These are phyloP conservation scores for Phytophthora pistaciae DNA, from an alignment of 352 stramenopile genomes.

Conservation along the genomic window DNA sequence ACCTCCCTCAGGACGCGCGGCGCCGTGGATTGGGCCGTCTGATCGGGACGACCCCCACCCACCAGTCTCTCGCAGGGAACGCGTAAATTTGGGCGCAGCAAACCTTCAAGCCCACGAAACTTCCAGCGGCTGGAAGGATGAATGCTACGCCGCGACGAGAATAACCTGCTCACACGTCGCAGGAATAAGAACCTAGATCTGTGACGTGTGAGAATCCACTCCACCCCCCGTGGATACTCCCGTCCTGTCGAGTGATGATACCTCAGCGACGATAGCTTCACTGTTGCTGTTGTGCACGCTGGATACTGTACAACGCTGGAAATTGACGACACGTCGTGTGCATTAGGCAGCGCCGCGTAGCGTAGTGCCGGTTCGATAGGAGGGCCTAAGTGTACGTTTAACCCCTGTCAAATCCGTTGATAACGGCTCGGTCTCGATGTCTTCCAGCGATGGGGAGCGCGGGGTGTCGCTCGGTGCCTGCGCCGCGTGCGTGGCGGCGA, in stretches of 20 bases:
- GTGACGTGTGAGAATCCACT: constrained; percentile 18
- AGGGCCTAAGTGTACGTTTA: neutral
- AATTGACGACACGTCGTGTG: constrained; percentile 25
- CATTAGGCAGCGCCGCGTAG: no score
- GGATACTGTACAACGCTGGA: constrained; percentile 31
- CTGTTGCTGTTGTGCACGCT: no score
- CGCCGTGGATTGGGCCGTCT: constrained; percentile 8
- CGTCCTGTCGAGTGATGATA: neutral
- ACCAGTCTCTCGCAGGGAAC: constrained; percentile 30
- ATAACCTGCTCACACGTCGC: constrained; percentile 34
- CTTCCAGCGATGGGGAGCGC: constrained; percentile 1
- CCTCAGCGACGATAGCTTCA: neutral
- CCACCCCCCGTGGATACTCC: neutral
- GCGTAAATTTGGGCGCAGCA: constrained; percentile 16
- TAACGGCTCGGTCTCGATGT: constrained; percentile 14
- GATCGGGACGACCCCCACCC: constrained; percentile 9
- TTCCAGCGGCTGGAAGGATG: neutral
- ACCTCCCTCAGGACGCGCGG: constrained; percentile 15
- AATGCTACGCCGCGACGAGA: constrained; percentile 1
- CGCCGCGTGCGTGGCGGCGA: constrained; percentile 32
- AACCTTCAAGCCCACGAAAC: constrained; percentile 22
- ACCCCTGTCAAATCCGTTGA: constrained; percentile 12
- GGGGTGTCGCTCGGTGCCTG: constrained; percentile 23
- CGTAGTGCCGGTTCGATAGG: no score
- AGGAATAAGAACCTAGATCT: constrained; percentile 31